These are phyloP conservation scores for Pythium sukuiense DNA, from an alignment of 352 stramenopile species.

Conservation along the genomic window DNA sequence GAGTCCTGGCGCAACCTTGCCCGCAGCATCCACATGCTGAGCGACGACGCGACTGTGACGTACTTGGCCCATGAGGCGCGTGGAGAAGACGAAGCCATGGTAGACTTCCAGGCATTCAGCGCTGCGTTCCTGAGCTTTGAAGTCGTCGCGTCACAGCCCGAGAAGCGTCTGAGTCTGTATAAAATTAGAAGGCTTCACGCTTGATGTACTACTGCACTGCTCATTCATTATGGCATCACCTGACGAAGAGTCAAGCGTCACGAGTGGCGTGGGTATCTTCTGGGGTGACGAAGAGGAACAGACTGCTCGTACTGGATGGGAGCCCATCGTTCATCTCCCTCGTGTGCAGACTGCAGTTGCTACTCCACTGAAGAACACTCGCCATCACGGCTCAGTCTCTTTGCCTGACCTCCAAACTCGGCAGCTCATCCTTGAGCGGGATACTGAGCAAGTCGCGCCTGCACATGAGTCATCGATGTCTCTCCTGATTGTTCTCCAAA, in stretches of 20 bases:
- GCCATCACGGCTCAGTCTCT: neutral
- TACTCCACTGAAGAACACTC: neutral
- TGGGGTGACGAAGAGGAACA: slow-evolving; percentile 9
- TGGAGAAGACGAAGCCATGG: slow-evolving; percentile 72
- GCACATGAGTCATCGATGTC: slow-evolving; percentile 28
- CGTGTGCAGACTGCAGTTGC: neutral
- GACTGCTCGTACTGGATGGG: neutral
- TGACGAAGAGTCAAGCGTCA: neutral
- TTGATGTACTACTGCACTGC: slow-evolving; percentile 7
- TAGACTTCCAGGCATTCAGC: slow-evolving; percentile 62
- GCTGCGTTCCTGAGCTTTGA: slow-evolving; percentile 37
- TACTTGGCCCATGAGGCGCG: slow-evolving; percentile 72
- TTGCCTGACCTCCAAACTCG: slow-evolving; percentile 10
- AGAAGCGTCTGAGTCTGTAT: slow-evolving; percentile 46
- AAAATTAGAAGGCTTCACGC: slow-evolving; percentile 39
- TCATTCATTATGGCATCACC: neutral
- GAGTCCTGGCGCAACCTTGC: slow-evolving; percentile 80
- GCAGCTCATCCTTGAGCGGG: slow-evolving; percentile 1
- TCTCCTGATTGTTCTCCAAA: slow-evolving; percentile 48
- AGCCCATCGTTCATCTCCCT: neutral
- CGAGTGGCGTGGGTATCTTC: slow-evolving; percentile 6
- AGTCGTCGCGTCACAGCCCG: slow-evolving; percentile 39
- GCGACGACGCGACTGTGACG: slow-evolving; percentile 48
- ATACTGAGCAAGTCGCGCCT: slow-evolving; percentile 3
- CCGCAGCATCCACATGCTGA: slow-evolving; percentile 63